phyloP scores from a whole-genome alignment of 2,329 filamentous ascomycete genomes.

The Ceratocystis cacaofunesta region DNA sequence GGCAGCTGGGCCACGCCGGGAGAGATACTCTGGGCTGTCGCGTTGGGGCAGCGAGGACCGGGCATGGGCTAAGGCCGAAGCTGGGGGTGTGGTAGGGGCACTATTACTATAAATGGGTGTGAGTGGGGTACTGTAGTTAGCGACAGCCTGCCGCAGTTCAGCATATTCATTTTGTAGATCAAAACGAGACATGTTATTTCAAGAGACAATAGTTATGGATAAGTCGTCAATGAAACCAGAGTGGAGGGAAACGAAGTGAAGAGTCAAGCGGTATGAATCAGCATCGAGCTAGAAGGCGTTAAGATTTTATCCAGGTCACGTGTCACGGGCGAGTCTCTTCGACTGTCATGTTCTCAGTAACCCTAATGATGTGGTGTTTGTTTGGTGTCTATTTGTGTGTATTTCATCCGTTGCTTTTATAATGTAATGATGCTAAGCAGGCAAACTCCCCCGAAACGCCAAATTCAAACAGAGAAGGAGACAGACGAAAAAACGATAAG shows the following conservation, averaged over 20 bases:
- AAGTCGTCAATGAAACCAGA: not conserved
- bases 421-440: not conserved
- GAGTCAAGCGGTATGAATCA: too few relatives aligned
- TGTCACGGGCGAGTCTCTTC: too few relatives aligned
- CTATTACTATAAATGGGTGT: not conserved
- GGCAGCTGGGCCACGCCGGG: not conserved
- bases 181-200: not conserved
- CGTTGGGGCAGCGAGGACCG: constrained; percentile 1
- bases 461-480: not conserved
- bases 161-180: constrained; percentile 11
- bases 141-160: not conserved
- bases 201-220: not conserved
- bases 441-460: constrained; percentile 6
- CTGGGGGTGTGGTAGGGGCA: not conserved
- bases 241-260: too few relatives aligned
- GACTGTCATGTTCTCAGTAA: too few relatives aligned
- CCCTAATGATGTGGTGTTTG: too few relatives aligned
- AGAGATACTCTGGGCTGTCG: not conserved
- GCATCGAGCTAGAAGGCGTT: too few relatives aligned
- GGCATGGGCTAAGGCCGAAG: not conserved
- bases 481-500: not conserved
- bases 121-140: not conserved
- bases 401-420: not conserved
- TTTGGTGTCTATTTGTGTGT: not conserved
- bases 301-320: too few relatives aligned